These are phyloP conservation scores for Sphaerostilbella broomeana DNA, from an alignment of 2,329 filamentous ascomycete species.

Conservation along the genomic window DNA sequence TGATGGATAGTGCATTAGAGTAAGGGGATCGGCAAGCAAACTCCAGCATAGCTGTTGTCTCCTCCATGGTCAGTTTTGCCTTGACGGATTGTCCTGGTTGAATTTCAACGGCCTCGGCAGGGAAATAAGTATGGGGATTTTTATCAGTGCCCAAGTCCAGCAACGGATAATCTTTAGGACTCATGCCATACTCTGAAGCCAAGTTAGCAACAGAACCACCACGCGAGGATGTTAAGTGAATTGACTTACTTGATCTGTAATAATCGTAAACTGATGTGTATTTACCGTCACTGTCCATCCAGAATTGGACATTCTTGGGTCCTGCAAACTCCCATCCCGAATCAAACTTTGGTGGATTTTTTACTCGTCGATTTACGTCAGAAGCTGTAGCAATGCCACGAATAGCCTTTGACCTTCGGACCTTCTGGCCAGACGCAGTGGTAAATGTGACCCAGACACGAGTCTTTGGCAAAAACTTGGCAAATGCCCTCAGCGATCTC, in stretches of 20 bases:
- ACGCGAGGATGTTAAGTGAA: background rate
- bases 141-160: conserved; percentile 57
- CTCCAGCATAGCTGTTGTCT: conserved; percentile 63
- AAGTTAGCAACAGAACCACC: conserved; percentile 1
- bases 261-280: conserved; percentile 38
- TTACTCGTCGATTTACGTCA: conserved; percentile 17
- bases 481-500: conserved; percentile 23
- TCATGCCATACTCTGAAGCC: conserved; percentile 29
- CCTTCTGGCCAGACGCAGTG: conserved; percentile 25
- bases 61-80: conserved; percentile 49
- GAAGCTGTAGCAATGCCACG: conserved; percentile 22
- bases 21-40: conserved; percentile 64
- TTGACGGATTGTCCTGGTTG: conserved; percentile 58
- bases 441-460: conserved; percentile 29
- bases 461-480: conserved; percentile 34
- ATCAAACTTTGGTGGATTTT: conserved; percentile 19
- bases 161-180: conserved; percentile 44
- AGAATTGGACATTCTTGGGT: conserved; percentile 28
- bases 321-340: conserved; percentile 24
- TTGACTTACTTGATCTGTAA: conserved; percentile 37
- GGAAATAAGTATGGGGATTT: conserved; percentile 55
- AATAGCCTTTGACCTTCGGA: conserved; percentile 26
- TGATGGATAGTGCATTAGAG: conserved; percentile 61
- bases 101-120: conserved; percentile 59
- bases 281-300: conserved; percentile 20